Evolutionary conservation across 2,329 filamentous ascomycete species (phyloP), one percentile per base, ranked within the genome.

Genomic region (Zymoseptoria tritici): DNA sequence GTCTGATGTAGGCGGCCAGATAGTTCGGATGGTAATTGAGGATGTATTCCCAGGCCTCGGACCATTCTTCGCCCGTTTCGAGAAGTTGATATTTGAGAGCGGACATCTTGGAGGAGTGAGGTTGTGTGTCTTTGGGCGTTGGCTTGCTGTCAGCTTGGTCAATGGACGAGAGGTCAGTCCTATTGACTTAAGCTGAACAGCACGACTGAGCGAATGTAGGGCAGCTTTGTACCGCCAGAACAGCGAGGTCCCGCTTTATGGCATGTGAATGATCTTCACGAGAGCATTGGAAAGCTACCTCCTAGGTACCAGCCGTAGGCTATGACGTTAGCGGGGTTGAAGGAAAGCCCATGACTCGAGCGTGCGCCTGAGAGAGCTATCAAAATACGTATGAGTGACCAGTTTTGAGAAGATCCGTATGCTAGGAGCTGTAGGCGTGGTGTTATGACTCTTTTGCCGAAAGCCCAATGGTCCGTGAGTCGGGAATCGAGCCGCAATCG

Each of bases 41-140:
- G 36, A 64, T 36, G 54, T 58, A 57, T 9, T 63, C 26, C 60
- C 61, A 63, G n/a, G 58, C 50, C 26, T 52, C 19, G 16, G 56
- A 36, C 60, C 60, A 64, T 49, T 59, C 52, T 57, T 63, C 58
- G 21, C 61, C 62, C 4, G 59, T 42, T 9, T 26, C 58, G 24
- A 58, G 26, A 49, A 64, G 57, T n/a, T 54, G 31, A 52, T 49
- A 13, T 46, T 63, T 64, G 56, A 61, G 60, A 11, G 58, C 58
- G 49, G 56, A 46, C 21, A 50, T 57, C 8, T 24, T 20, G 20
- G 52, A 53, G 22, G n/a, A 3, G 3, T 9, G 49, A 24, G 19
- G 49, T 21, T 20, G 49, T 51, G 49, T 20, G 11, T 11, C 36
- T 42, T 5, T 2, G 36, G 16, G 9, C 3, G 11, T 16, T 16